Evolutionary conservation across 1,284 basidiomycete genomes (phyloP).

Genomic region (Irpex sp.): DNA sequence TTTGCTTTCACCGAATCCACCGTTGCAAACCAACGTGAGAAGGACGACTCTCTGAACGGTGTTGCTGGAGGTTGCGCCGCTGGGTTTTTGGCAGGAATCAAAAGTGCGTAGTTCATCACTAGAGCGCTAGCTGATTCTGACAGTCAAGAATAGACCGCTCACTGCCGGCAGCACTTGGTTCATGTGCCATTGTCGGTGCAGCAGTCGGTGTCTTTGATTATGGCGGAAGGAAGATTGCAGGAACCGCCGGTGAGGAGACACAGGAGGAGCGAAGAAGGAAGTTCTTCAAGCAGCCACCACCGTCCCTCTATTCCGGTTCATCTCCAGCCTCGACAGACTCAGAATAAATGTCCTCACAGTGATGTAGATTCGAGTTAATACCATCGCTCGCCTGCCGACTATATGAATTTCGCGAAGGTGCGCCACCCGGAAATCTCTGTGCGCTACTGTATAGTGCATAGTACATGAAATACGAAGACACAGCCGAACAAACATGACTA

Average conservation of each 20-base stretch:
- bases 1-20: slow-evolving; percentile 82
- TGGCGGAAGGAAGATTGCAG: slow-evolving; percentile 59
- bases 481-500: not conserved
- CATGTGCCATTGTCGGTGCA: slow-evolving; percentile 78
- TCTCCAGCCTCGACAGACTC: slow-evolving; percentile 21
- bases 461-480: not conserved
- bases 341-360: slow-evolving; percentile 18
- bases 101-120: slow-evolving; percentile 49
- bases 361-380: slow-evolving; percentile 13
- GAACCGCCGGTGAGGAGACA: slow-evolving; percentile 36
- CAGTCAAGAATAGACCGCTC: slow-evolving; percentile 63
- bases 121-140: not conserved
- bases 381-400: slow-evolving; percentile 1
- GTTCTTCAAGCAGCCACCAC: slow-evolving; percentile 65
- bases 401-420: not conserved
- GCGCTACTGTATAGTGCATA: not conserved
- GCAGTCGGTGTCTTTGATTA: slow-evolving; percentile 85
- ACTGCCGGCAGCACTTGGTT: slow-evolving; percentile 78
- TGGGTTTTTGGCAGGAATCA: slow-evolving; percentile 85
- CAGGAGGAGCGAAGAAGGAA: slow-evolving; percentile 61
- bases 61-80: slow-evolving; percentile 90
- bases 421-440: not conserved
- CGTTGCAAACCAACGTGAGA: slow-evolving; percentile 80
- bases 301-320: slow-evolving; percentile 21
- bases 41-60: slow-evolving; percentile 81